Conservation (phyloP, 345 rosid genomes). For the Brassica incana region DNA sequence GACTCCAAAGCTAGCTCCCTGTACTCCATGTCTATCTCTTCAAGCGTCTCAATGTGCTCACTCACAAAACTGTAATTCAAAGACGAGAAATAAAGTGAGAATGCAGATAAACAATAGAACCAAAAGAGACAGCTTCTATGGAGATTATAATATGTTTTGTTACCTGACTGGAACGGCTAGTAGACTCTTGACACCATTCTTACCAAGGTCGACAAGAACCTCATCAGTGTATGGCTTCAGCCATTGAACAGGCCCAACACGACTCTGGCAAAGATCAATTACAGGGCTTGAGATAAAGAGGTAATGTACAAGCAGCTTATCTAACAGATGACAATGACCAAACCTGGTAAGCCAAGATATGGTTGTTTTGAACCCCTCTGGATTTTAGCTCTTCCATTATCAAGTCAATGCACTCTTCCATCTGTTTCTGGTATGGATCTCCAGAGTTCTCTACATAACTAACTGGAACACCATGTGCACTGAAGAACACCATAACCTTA, state of each 20-base stretch:
- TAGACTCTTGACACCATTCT: slow-evolving; percentile 89
- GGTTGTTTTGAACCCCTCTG: slow-evolving; percentile 70
- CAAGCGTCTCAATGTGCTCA: slow-evolving; percentile 93
- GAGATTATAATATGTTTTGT: background rate
- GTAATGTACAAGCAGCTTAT: background rate
- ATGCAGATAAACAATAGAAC: background rate
- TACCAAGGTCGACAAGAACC: slow-evolving; percentile 90
- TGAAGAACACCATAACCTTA: slow-evolving; percentile 87
- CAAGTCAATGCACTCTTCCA: slow-evolving; percentile 85
- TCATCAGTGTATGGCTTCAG: slow-evolving; percentile 94
- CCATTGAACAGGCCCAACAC: slow-evolving; percentile 98
- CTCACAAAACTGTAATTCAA: slow-evolving; percentile 71
- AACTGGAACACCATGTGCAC: slow-evolving; percentile 96
- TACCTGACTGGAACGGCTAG: slow-evolving; percentile 93
- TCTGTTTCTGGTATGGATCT: slow-evolving; percentile 91
- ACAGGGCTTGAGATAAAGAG: background rate
- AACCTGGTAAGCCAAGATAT: slow-evolving; percentile 89
- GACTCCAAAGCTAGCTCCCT: slow-evolving; percentile 82
- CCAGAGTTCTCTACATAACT: slow-evolving; percentile 86
- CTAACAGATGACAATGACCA: slow-evolving; percentile 10
- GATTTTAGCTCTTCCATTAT: slow-evolving; percentile 83
- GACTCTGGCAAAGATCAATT: slow-evolving; percentile 55
- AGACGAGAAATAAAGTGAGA: background rate
- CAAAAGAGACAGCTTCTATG: background rate
- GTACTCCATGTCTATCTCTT: slow-evolving; percentile 95